A percentile compares a stretch with the other conserved stretches of the same genome.
These are phyloP conservation scores for Wickerhamomyces chambardii DNA, from an alignment of 805 yeast species.

Conservation along the genomic window DNA sequence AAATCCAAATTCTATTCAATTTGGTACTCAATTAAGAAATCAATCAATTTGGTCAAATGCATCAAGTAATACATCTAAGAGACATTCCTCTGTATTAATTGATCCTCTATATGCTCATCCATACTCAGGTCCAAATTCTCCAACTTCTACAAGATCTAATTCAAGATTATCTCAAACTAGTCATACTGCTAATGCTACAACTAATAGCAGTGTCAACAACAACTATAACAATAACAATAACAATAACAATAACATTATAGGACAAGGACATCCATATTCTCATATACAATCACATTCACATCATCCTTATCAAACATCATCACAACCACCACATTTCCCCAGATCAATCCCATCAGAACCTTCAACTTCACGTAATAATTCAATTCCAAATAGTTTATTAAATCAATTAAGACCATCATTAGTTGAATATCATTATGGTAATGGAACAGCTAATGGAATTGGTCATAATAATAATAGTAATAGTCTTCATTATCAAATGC, in stretches of 20 bases:
- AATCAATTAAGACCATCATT: conserved; percentile 16
- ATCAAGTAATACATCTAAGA: conserved; percentile 1
- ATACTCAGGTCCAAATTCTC: not conserved
- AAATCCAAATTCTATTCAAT: too few species aligned
- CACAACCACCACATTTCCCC: not conserved
- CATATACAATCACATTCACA: too few species aligned
- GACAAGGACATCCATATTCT: too few species aligned
- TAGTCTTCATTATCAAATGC: conserved; percentile 17
- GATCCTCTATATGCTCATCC: conserved; percentile 15
- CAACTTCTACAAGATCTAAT: not conserved
- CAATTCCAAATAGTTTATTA: conserved; percentile 12
- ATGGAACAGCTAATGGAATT: too few species aligned
- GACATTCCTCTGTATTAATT: conserved; percentile 18
- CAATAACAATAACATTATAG: not conserved
- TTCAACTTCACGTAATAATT: not conserved
- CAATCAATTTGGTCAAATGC: conserved; percentile 17
- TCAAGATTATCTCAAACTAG: not conserved
- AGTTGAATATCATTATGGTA: conserved; percentile 7
- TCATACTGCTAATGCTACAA: conserved; percentile 5
- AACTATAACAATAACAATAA: conserved; percentile 2
- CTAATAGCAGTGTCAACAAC: conserved; percentile 10
- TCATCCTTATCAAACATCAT: not conserved
- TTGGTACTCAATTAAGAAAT: conserved; percentile 7
- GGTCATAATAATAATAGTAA: too few species aligned
- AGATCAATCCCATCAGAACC: not conserved